These are phyloP conservation scores for Quercus rubra DNA, from an alignment of 306 rosid species.

Conservation along the genomic window DNA sequence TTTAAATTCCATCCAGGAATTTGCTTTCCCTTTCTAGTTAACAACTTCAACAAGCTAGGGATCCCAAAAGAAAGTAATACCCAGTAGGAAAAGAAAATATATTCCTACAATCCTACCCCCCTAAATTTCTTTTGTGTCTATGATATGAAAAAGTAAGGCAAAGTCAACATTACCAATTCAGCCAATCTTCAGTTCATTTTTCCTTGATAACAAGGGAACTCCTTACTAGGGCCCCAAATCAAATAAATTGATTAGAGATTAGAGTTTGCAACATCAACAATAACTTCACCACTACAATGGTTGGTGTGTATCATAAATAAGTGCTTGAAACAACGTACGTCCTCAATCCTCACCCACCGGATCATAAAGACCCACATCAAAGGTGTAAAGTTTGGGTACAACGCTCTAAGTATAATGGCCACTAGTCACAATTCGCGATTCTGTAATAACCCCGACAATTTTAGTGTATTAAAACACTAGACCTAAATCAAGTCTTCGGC, in stretches of 20 bases:
- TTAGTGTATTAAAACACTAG: too few relatives aligned
- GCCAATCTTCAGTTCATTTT: too few relatives aligned
- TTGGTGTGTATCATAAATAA: slow-evolving; percentile 43
- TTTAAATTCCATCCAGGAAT: neutral
- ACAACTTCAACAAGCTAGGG: slow-evolving; percentile 8
- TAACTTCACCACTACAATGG: slow-evolving; percentile 30
- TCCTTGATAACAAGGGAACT: too few relatives aligned
- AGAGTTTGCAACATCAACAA: neutral
- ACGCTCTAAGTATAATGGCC: too few relatives aligned
- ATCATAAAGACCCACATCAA: neutral
- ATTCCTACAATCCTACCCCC: too few relatives aligned
- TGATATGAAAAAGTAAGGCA: neutral
- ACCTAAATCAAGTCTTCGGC: fast-evolving
- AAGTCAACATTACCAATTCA: neutral
- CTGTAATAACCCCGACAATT: neutral
- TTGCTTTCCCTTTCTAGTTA: neutral
- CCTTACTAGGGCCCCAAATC: too few relatives aligned
- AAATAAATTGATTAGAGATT: neutral
- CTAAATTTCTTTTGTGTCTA: neutral
- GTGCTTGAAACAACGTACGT: slow-evolving; percentile 2
- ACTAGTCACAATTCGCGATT: too few relatives aligned
- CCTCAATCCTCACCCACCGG: slow-evolving; percentile 10
- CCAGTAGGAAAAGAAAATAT: neutral
- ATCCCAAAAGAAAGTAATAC: neutral
- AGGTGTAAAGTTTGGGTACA: too few relatives aligned